A percentile compares a stretch with the other conserved stretches of the same genome.
Evolutionary conservation across 2,329 filamentous ascomycete genomes (phyloP).

Genomic region (Penicillium janthinellum): DNA sequence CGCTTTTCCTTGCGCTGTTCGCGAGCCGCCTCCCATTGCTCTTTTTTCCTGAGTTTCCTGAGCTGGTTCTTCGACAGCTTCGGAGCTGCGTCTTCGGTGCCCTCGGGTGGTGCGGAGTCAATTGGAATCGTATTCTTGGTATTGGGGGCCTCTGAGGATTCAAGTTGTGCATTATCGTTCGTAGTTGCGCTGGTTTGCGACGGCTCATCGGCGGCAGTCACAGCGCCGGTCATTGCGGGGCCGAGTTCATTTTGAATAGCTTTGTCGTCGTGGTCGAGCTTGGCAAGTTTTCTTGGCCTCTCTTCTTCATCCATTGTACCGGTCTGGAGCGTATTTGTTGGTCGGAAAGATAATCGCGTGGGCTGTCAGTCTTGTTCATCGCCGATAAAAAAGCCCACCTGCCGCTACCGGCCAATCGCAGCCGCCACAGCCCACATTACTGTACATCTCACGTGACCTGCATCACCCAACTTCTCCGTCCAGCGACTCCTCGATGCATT

Average conservation of each 20-base stretch:
- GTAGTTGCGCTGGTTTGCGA: slow-evolving; percentile 10
- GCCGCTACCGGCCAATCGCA: slow-evolving; percentile 31
- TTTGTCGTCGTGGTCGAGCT: slow-evolving; percentile 47
- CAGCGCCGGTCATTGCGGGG: slow-evolving; percentile 36
- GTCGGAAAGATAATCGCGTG: slow-evolving; percentile 4
- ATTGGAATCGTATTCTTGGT: slow-evolving; percentile 1
- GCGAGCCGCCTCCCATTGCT: slow-evolving; percentile 75
- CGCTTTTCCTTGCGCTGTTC: slow-evolving; percentile 60
- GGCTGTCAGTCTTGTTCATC: slow-evolving; percentile 22
- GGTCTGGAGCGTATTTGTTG: background rate
- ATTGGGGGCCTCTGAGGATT: slow-evolving; percentile 5
- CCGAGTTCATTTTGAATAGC: slow-evolving; percentile 25
- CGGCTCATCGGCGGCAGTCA: slow-evolving; percentile 19
- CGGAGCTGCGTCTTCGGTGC: slow-evolving; percentile 13
- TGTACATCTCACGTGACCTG: slow-evolving; percentile 33
- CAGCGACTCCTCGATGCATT: slow-evolving; percentile 22
- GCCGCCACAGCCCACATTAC: slow-evolving; percentile 33
- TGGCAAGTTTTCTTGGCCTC: slow-evolving; percentile 58
- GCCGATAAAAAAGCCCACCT: slow-evolving; percentile 20
- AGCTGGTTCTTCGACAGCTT: slow-evolving; percentile 79
- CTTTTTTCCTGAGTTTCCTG: slow-evolving; percentile 73
- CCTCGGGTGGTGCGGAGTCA: slow-evolving; percentile 1
- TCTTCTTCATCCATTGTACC: slow-evolving; percentile 56
- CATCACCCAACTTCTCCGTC: slow-evolving; percentile 34
- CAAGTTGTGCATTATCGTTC: slow-evolving; percentile 12